These are phyloP conservation scores for Termitomyces sp. DNA, from an alignment of 768 basidiomycete species.

Conservation along the genomic window DNA sequence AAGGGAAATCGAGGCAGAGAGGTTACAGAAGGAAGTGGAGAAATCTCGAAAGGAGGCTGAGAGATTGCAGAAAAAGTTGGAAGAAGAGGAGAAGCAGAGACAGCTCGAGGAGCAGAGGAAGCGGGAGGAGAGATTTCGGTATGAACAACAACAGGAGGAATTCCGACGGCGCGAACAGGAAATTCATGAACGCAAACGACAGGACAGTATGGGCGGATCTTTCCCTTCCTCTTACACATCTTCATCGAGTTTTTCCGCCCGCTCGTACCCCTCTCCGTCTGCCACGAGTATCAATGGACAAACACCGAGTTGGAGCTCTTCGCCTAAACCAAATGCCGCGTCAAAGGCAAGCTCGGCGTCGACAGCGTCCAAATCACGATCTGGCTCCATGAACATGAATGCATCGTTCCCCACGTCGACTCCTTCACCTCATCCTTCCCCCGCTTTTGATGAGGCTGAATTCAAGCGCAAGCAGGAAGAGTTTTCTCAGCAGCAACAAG, in stretches of 20 bases:
- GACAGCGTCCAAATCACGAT: slow-evolving; percentile 20
- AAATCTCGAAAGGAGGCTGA: slow-evolving; percentile 21
- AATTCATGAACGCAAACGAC: slow-evolving; percentile 44
- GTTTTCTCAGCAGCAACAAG: slow-evolving; percentile 61
- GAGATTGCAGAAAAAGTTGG: slow-evolving; percentile 18
- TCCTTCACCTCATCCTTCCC: slow-evolving; percentile 17
- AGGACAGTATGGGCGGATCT: slow-evolving; percentile 34
- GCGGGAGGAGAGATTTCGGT: slow-evolving; percentile 22
- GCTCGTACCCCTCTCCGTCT: slow-evolving; percentile 9
- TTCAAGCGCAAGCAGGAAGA: slow-evolving; percentile 65
- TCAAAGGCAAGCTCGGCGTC: slow-evolving; percentile 22
- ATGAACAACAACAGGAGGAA: slow-evolving; percentile 37
- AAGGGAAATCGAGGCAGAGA: slow-evolving; percentile 26
- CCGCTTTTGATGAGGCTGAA: slow-evolving; percentile 42
- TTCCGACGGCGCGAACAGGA: slow-evolving; percentile 42
- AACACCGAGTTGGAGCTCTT: slow-evolving; percentile 25
- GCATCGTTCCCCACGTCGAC: slow-evolving; percentile 23
- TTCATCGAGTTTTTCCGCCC: slow-evolving; percentile 7
- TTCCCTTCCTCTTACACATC: slow-evolving; percentile 25
- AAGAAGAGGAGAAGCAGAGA: slow-evolving; percentile 24
- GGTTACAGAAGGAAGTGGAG: slow-evolving; percentile 24
- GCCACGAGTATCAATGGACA: slow-evolving; percentile 21
- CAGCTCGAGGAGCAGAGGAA: slow-evolving; percentile 25
- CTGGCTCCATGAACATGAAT: slow-evolving; percentile 34
- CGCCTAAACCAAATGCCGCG: slow-evolving; percentile 24